Conservation (phyloP, 495 filamentous ascomycete genomes). For the Daldinia caldariorum region DNA sequence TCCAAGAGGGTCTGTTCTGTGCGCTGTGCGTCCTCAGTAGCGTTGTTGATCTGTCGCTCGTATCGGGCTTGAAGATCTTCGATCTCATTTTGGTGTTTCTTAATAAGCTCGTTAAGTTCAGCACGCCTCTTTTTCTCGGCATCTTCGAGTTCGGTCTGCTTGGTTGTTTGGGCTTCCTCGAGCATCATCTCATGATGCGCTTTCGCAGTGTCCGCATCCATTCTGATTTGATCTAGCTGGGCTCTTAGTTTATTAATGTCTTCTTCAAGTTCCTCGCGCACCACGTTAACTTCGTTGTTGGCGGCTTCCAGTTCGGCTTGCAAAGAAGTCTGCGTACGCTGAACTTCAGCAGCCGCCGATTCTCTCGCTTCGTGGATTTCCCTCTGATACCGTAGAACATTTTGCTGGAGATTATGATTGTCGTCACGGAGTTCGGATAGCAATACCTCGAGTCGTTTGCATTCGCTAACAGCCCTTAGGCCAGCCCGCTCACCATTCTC, state of each 20-base stretch:
- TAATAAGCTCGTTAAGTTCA: slow-evolving; percentile 70
- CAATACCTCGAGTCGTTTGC: slow-evolving; percentile 70
- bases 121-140: slow-evolving; percentile 63
- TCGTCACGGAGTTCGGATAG: slow-evolving; percentile 73
- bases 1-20: slow-evolving; percentile 74
- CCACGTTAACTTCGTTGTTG: slow-evolving; percentile 82
- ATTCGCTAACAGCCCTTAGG: slow-evolving; percentile 64
- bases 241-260: slow-evolving; percentile 72
- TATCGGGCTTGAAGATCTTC: slow-evolving; percentile 73
- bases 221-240: slow-evolving; percentile 74
- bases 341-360: slow-evolving; percentile 76
- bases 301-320: slow-evolving; percentile 82
- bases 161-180: slow-evolving; percentile 74
- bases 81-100: slow-evolving; percentile 76
- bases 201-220: slow-evolving; percentile 78
- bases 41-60: slow-evolving; percentile 75
- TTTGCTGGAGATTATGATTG: slow-evolving; percentile 71
- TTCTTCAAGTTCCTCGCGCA: slow-evolving; percentile 78
- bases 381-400: slow-evolving; percentile 75
- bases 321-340: slow-evolving; percentile 79
- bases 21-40: slow-evolving; percentile 75
- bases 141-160: slow-evolving; percentile 71
- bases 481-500: slow-evolving; percentile 79
- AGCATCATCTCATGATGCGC: slow-evolving; percentile 79
- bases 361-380: slow-evolving; percentile 86